These are phyloP conservation scores for Mycena latifolia DNA, from an alignment of 768 basidiomycete species.

Conservation along the genomic window DNA sequence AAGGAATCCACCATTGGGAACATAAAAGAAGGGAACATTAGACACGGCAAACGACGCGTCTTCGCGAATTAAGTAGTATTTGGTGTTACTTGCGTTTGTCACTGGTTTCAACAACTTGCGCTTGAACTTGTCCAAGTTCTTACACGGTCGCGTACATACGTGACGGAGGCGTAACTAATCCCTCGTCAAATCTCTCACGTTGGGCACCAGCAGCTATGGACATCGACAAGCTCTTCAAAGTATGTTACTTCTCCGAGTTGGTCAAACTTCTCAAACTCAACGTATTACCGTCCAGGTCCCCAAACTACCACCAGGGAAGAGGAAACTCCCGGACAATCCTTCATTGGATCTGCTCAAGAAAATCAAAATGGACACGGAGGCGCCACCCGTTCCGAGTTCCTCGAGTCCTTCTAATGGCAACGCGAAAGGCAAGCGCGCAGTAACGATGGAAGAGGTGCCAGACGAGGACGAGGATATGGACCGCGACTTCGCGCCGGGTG, in stretches of 20 bases:
- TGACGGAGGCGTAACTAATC: too few species aligned
- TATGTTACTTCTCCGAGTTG: too few species aligned
- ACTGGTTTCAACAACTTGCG: too few species aligned
- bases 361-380: slow-evolving; percentile 67
- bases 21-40: too few species aligned
- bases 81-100: too few species aligned
- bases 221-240: slow-evolving; percentile 65
- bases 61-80: too few species aligned
- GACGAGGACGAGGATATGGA: slow-evolving; percentile 62
- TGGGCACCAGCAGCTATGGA: slow-evolving; percentile 53
- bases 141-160: too few species aligned
- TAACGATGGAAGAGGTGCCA: slow-evolving; percentile 73
- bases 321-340: slow-evolving; percentile 82
- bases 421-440: slow-evolving; percentile 47
- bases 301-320: slow-evolving; percentile 76
- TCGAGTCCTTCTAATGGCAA: slow-evolving; percentile 20
- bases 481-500: slow-evolving; percentile 81
- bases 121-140: too few species aligned
- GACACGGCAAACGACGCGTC: too few species aligned
- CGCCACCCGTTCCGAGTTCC: slow-evolving; percentile 28
- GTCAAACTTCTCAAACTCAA: slow-evolving; percentile 51
- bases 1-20: too few species aligned
- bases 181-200: background rate
- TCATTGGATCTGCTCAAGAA: slow-evolving; percentile 88
- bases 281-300: slow-evolving; percentile 61